phyloP scores from a whole-genome alignment of 169 alveolate species.

The Eimeria praecox region DNA sequence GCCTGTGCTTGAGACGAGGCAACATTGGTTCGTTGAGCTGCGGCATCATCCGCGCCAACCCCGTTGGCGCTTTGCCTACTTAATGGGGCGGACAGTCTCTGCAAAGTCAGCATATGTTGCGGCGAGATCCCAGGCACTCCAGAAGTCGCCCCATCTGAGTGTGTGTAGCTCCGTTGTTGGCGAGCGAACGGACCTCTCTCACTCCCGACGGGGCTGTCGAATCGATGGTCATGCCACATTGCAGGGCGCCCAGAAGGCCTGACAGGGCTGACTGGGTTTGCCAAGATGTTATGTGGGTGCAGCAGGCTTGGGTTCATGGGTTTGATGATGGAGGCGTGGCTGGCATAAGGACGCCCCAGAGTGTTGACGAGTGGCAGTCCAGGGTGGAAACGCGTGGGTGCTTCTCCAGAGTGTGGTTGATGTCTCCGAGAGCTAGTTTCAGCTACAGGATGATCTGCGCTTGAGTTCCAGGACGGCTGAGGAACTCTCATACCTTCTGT shows the following conservation, averaged over 20 bases:
- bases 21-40: neutral
- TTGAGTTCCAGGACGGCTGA: neutral
- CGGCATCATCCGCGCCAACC: neutral
- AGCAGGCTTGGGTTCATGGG: neutral
- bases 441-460: neutral
- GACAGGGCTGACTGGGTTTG: neutral
- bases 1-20: neutral
- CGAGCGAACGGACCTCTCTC: conserved; percentile 13
- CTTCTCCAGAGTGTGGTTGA: neutral
- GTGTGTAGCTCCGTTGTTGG: neutral
- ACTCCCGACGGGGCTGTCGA: neutral
- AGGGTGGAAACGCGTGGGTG: neutral
- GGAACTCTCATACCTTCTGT: neutral
- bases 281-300: neutral
- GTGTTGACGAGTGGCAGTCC: neutral
- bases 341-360: neutral
- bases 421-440: neutral
- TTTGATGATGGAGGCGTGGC: neutral
- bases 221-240: conserved; percentile 21
- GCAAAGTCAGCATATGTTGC: neutral
- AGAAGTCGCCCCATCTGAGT: neutral
- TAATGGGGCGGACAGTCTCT: neutral
- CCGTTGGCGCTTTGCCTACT: neutral
- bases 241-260: neutral
- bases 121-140: neutral